Percentiles rank a stretch among this genome's conserved stretches.
phyloP scores from a whole-genome alignment of 2,329 filamentous ascomycete genomes.

The Lachnellula occidentalis region DNA sequence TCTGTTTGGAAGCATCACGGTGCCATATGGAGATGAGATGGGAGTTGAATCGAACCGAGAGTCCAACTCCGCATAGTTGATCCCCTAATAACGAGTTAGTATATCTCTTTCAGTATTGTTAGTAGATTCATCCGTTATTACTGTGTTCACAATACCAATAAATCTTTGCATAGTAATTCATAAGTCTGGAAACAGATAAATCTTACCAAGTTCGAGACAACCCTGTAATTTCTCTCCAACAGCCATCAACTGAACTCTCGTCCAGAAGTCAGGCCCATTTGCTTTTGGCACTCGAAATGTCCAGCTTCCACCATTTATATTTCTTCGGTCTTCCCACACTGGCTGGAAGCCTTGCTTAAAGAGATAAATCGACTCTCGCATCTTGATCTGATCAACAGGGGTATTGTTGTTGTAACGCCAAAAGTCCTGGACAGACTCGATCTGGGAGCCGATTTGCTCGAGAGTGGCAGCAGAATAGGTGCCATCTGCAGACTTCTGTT shows the following conservation, averaged over 20 bases:
- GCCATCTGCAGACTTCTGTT: slow-evolving; percentile 32
- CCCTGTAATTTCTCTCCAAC: slow-evolving; percentile 77
- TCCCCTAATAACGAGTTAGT: slow-evolving; percentile 49
- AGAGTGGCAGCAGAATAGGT: slow-evolving; percentile 35
- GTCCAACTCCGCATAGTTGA: slow-evolving; percentile 84
- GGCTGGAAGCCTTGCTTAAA: slow-evolving; percentile 75
- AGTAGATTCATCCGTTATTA: background rate
- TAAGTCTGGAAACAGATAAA: background rate
- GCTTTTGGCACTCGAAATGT: slow-evolving; percentile 84
- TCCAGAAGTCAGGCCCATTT: slow-evolving; percentile 70
- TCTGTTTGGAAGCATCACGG: slow-evolving; percentile 74
- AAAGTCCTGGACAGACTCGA: slow-evolving; percentile 80
- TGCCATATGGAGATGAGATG: slow-evolving; percentile 92
- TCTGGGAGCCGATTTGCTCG: slow-evolving; percentile 57
- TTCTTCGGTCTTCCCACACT: slow-evolving; percentile 81
- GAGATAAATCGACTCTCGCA: slow-evolving; percentile 72
- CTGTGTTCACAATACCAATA: too few relatives aligned
- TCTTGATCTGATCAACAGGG: slow-evolving; percentile 68
- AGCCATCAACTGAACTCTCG: slow-evolving; percentile 72
- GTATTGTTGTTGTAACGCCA: slow-evolving; percentile 81
- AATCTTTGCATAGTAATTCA: background rate
- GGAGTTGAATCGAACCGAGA: slow-evolving; percentile 83
- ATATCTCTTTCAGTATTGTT: background rate
- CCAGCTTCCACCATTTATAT: slow-evolving; percentile 81
- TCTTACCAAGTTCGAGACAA: slow-evolving; percentile 63